A percentile compares a stretch with the other conserved stretches of the same genome.
Conservation (phyloP, 306 rosid genomes). For the Cicer pinnatifidum region DNA sequence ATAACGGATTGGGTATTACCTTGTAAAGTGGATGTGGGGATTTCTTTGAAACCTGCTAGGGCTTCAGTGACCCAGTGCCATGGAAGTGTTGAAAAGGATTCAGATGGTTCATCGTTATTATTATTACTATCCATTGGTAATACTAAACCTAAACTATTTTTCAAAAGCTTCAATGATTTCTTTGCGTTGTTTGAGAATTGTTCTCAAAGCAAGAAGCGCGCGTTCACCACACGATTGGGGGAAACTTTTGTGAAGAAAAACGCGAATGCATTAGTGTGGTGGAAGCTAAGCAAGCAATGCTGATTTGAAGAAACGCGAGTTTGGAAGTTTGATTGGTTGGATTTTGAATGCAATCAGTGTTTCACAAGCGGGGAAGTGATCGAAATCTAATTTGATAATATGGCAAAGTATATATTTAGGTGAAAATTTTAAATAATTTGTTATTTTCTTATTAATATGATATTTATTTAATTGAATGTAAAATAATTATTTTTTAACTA, state of each 20-base stretch:
- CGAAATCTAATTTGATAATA: no score
- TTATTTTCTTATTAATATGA: no score
- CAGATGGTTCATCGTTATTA: slow-evolving; percentile 24
- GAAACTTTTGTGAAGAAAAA: neutral
- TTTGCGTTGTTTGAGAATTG: neutral
- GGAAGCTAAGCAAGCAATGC: no score
- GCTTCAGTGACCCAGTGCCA: slow-evolving; percentile 81
- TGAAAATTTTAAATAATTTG: no score
- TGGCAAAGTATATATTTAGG: no score
- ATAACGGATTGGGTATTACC: slow-evolving; percentile 39
- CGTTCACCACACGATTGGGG: neutral
- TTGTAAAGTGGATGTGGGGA: slow-evolving; percentile 48
- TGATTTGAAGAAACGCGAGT: neutral
- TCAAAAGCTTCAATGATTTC: slow-evolving; percentile 11
- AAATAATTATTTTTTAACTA: no score
- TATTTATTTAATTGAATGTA: no score
- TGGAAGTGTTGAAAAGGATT: slow-evolving; percentile 48
- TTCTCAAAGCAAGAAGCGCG: neutral
- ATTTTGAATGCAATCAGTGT: neutral
- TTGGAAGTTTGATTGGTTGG: neutral
- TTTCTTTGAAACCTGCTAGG: slow-evolving; percentile 53
- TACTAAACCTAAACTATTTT: neutral
- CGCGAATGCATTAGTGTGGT: neutral
- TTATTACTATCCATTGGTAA: slow-evolving; percentile 46
- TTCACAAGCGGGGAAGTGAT: no score